Conservation (phyloP, 2,329 filamentous ascomycete species). For the Fusarium duplospermum region DNA sequence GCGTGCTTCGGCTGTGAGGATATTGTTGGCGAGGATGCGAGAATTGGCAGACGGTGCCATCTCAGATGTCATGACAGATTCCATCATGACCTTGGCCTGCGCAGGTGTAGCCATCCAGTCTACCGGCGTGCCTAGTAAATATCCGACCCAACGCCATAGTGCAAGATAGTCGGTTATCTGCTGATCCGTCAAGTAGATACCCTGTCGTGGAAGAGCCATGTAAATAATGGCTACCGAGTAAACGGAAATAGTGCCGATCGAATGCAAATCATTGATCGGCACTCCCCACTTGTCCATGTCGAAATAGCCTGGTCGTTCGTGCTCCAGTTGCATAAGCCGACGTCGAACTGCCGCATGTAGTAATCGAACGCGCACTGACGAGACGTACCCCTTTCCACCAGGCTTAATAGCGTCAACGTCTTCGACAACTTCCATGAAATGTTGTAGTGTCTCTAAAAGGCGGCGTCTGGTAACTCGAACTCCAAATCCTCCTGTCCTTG, state of each 20-base stretch:
- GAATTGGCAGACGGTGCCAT: conserved; percentile 73
- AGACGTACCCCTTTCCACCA: conserved; percentile 69
- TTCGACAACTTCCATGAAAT: conserved; percentile 77
- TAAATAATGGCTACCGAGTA: conserved; percentile 78
- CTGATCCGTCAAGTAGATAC: conserved; percentile 70
- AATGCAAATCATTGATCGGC: conserved; percentile 81
- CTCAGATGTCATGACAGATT: conserved; percentile 74
- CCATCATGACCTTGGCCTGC: conserved; percentile 72
- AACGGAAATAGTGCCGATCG: conserved; percentile 75
- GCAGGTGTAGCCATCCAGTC: conserved; percentile 67
- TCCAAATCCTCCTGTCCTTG: conserved; percentile 79
- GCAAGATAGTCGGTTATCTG: conserved; percentile 79
- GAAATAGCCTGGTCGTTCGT: conserved; percentile 69
- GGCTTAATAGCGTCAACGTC: conserved; percentile 74
- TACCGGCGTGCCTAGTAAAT: conserved; percentile 77
- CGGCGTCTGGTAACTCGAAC: conserved; percentile 74
- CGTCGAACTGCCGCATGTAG: conserved; percentile 73
- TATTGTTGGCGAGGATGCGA: conserved; percentile 77
- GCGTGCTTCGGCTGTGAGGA: conserved; percentile 75
- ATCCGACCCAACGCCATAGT: conserved; percentile 79
- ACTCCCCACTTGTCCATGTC: conserved; percentile 68
- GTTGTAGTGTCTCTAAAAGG: conserved; percentile 77
- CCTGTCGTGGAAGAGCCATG: conserved; percentile 77
- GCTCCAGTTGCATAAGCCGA: conserved; percentile 68
- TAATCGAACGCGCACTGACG: conserved; percentile 72